Evolutionary conservation across 345 rosid genomes (phyloP), one percentile per base, ranked within the genome.

Genomic region (Litchi chinensis): DNA sequence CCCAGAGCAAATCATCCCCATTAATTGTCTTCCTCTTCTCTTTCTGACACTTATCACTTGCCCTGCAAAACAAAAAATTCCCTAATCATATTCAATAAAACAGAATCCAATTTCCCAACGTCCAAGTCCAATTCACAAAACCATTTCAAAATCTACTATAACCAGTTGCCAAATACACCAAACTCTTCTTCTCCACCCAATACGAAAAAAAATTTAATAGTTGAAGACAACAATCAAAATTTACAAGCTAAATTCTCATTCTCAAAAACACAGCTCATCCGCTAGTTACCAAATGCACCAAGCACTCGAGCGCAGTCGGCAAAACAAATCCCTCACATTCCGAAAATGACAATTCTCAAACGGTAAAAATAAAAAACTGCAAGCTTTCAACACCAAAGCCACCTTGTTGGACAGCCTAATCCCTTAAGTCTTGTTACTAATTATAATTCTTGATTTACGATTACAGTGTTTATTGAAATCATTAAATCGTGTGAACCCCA

Each of bases 1-100:
- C 96, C 96, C 96, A 90, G 64, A 92, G 74, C 84, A 92, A 75
- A 85, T 92, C 96, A 83, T 92, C 92, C 71, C 96, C 96, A 81
- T 92, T 89, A 72, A 90, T 87, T 21, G 93, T 92, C 86, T 92
- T 92, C 75, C 96, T 81, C 83, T 92, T 92, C 87, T 92, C 94
- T 71, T 85, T 87, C 80, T 88, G 91, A 68, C 97, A 90, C 87
- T 88, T 88, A 82, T 90, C 90, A 77, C 92, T 87, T 6, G 96
- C 95, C 88, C 95, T 89, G 63, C 5, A 50, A 57, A 77, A 82
- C 39, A 77, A 77, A 60, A 65, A 21, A 37, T 57, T 10, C 7
- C 72, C 22, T 8, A 79, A 71, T n/a, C 70, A 63, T 16, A 56
- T 73, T 68, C 8, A 75, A 26, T 28, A 75, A 32, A 75, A 28